Evolutionary conservation across 352 stramenopile species (phyloP).

Genomic region (Globisporangium heterothallicum): DNA sequence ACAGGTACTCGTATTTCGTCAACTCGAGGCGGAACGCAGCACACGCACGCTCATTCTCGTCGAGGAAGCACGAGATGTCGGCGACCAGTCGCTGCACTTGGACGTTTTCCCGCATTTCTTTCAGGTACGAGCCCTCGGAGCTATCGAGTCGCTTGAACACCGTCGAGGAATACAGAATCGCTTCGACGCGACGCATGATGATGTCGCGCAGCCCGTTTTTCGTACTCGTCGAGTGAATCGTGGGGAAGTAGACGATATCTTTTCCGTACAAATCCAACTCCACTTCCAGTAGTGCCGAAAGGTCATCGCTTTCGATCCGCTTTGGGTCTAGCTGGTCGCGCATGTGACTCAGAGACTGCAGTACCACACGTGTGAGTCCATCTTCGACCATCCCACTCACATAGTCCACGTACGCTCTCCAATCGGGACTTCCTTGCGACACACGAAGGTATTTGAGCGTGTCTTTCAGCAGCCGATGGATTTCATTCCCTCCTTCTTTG

Average conservation of each 20-base stretch:
- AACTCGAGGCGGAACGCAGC: constrained; percentile 59
- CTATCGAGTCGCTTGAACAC: constrained; percentile 86
- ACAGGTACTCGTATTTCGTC: constrained; percentile 91
- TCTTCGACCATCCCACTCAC: constrained; percentile 88
- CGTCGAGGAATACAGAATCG: constrained; percentile 54
- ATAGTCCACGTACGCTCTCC: constrained; percentile 91
- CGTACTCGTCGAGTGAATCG: constrained; percentile 35
- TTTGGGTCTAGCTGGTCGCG: constrained; percentile 81
- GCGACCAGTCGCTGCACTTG: constrained; percentile 70
- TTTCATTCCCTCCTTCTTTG: constrained; percentile 86
- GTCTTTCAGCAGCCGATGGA: constrained; percentile 87
- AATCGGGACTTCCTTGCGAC: constrained; percentile 87
- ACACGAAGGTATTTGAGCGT: constrained; percentile 87
- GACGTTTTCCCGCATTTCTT: constrained; percentile 85
- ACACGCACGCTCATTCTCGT: constrained; percentile 69
- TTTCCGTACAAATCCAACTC: constrained; percentile 89
- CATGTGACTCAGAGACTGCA: constrained; percentile 63
- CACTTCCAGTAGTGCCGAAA: constrained; percentile 86
- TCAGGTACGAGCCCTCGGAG: constrained; percentile 83
- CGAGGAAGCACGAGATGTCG: constrained; percentile 76
- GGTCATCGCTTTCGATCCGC: constrained; percentile 76
- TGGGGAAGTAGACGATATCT: constrained; percentile 77
- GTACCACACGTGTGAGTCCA: constrained; percentile 64
- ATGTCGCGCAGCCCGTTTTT: constrained; percentile 61
- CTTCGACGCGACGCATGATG: constrained; percentile 60